These are phyloP conservation scores for Candida michaelii DNA, from an alignment of 805 yeast genomes.

Conservation along the genomic window DNA sequence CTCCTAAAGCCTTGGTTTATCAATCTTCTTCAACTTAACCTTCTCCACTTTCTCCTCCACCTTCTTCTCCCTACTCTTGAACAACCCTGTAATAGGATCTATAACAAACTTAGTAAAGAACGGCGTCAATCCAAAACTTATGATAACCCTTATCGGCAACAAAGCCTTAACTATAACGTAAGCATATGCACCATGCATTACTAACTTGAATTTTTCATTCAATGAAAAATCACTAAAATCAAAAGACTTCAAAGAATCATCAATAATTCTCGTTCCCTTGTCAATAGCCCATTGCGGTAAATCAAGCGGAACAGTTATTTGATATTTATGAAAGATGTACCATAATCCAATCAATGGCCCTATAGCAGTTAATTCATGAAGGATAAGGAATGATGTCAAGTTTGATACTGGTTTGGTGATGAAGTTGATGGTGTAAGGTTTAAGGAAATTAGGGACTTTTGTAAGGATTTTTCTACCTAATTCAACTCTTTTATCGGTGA, in stretches of 20 bases:
- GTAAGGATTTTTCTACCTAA: slow-evolving; percentile 19
- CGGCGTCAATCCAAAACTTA: slow-evolving; percentile 56
- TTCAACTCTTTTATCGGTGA: slow-evolving; percentile 12
- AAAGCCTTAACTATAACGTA: slow-evolving; percentile 65
- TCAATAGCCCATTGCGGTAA: slow-evolving; percentile 61
- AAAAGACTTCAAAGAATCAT: slow-evolving; percentile 45
- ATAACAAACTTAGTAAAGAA: slow-evolving; percentile 53
- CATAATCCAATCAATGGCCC: slow-evolving; percentile 68
- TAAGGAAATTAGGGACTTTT: slow-evolving; percentile 50
- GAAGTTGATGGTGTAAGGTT: slow-evolving; percentile 50
- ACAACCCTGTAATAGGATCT: slow-evolving; percentile 42
- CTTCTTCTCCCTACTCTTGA: slow-evolving; percentile 13
- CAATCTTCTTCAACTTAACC: slow-evolving; percentile 13
- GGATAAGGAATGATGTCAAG: slow-evolving; percentile 59
- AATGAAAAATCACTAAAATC: slow-evolving; percentile 36
- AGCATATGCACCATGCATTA: slow-evolving; percentile 74
- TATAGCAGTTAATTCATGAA: slow-evolving; percentile 77
- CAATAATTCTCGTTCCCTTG: slow-evolving; percentile 59
- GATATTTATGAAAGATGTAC: slow-evolving; percentile 59
- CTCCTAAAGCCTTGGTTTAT: slow-evolving; percentile 34
- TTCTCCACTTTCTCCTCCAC: slow-evolving; percentile 3
- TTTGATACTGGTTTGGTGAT: slow-evolving; percentile 59
- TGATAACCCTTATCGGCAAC: slow-evolving; percentile 52
- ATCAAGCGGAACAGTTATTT: slow-evolving; percentile 52
- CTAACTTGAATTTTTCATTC: slow-evolving; percentile 51